phyloP scores from a whole-genome alignment of 306 rosid species.

The barrel medic (Medicago truncatula) region MtrunA17r5.0-ANR NC_053049.1:33704501-33705000 shows the following conservation, averaged over 20 bases:
- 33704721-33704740: slow-evolving; percentile 14
- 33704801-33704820: slow-evolving; percentile 96
- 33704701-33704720: slow-evolving; percentile 8
- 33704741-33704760: slow-evolving; percentile 54
- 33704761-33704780: slow-evolving; percentile 75
- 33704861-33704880: slow-evolving; percentile 15
- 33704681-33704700: slow-evolving; percentile 13
- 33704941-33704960: slow-evolving; percentile 15
- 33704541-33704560: slow-evolving; percentile 29
- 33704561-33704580: not conserved
- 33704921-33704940: not conserved
- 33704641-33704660: slow-evolving; percentile 6
- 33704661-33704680: slow-evolving; percentile 19
- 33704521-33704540: slow-evolving; percentile 16
- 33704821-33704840: slow-evolving; percentile 80
- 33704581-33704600: slow-evolving; percentile 17
- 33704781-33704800: slow-evolving; percentile 80
- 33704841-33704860: slow-evolving; percentile 91
- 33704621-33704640: slow-evolving; percentile 18
- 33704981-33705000: not conserved
- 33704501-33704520: not conserved
- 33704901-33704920: no score
- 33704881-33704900: slow-evolving; percentile 20
- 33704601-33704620: slow-evolving; percentile 24
- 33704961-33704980: slow-evolving; percentile 19